A percentile compares a stretch with the other conserved stretches of the same genome.
These are phyloP conservation scores for Calonectria leucothoes DNA, from an alignment of 2,329 filamentous ascomycete species.

Conservation along the genomic window DNA sequence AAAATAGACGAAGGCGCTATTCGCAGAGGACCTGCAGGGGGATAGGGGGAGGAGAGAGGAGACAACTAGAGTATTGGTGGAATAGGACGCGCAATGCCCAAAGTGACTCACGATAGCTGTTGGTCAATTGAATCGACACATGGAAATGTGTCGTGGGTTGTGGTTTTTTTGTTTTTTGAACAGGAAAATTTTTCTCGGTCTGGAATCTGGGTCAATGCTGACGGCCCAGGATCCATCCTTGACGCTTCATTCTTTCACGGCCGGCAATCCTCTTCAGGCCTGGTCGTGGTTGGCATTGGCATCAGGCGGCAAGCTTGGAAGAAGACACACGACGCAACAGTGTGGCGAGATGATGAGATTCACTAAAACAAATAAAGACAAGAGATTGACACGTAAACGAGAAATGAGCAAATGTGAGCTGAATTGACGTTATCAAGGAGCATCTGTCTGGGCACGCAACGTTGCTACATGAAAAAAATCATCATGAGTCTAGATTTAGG, in stretches of 20 bases:
- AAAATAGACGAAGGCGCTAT: background rate
- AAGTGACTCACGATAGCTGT: background rate
- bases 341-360: background rate
- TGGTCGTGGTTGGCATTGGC: background rate
- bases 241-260: background rate
- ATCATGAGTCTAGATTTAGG: background rate
- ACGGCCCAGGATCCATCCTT: no score
- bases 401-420: background rate
- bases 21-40: background rate
- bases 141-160: background rate
- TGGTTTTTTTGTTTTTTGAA: background rate
- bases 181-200: no score
- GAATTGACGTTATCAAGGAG: background rate
- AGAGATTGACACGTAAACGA: background rate
- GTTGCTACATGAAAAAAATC: background rate
- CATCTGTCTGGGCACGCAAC: background rate
- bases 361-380: background rate
- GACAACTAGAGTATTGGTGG: background rate
- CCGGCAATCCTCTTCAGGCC: background rate
- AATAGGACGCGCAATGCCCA: background rate
- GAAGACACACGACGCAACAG: background rate
- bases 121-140: background rate
- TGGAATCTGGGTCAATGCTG: no score
- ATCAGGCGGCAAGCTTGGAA: no score
- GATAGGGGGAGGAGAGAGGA: background rate